Evolutionary conservation across 352 stramenopile genomes (phyloP).

Genomic region (Phytophthora hibernalis): DNA sequence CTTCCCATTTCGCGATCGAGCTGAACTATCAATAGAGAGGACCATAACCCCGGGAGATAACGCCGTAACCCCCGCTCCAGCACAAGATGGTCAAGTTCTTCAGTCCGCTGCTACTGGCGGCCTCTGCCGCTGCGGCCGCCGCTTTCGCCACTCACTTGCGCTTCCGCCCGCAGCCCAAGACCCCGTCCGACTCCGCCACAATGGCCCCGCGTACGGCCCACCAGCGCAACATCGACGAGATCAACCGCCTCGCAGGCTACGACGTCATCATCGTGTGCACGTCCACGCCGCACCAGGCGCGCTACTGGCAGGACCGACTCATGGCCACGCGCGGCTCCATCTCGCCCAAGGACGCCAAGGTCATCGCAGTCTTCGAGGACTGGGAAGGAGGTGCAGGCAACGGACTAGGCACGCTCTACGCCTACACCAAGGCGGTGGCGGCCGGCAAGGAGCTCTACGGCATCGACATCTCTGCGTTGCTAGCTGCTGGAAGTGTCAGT

Average conservation of each 20-base stretch:
- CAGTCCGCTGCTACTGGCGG: conserved; percentile 33
- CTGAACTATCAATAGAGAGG: conserved; percentile 26
- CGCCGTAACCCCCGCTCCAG: conserved; percentile 20
- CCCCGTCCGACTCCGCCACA: conserved; percentile 10
- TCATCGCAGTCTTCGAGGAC: conserved; percentile 97
- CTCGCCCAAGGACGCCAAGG: conserved; percentile 88
- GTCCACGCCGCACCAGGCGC: conserved; percentile 95
- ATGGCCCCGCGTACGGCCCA: conserved; percentile 50
- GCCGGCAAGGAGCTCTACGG: conserved; percentile 88
- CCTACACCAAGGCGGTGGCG: conserved; percentile 94
- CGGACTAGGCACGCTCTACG: conserved; percentile 96
- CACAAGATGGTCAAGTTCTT: conserved; percentile 47
- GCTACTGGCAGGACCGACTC: conserved; percentile 97
- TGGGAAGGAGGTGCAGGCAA: conserved; percentile 97
- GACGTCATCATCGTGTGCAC: conserved; percentile 98
- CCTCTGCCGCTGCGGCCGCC: conserved; percentile 39
- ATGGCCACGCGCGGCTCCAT: conserved; percentile 85
- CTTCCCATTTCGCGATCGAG: conserved; percentile 30
- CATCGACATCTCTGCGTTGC: conserved; percentile 85
- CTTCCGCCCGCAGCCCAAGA: conserved; percentile 33
- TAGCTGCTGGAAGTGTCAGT: conserved; percentile 84
- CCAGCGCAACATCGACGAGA: conserved; percentile 87
- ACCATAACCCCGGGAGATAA: conserved; percentile 11
- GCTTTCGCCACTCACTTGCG: conserved; percentile 43
- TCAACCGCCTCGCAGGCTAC: conserved; percentile 91